Evolutionary conservation across 768 basidiomycete genomes (phyloP), one percentile per base, ranked within the genome.

Genomic region (Hortiboletus flavorubellus): DNA sequence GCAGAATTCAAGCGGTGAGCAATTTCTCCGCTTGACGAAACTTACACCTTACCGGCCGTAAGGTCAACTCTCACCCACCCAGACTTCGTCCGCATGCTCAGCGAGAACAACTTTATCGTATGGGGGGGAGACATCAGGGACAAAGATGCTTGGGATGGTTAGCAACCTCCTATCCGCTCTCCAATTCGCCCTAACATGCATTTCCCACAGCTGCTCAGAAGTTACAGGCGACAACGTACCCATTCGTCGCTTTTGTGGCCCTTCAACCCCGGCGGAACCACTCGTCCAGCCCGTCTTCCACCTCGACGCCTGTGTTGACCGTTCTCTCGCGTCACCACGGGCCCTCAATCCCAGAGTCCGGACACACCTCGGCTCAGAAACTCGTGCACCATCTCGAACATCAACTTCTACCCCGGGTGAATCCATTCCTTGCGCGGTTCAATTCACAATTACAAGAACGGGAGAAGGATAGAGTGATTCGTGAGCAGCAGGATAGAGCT

Each of bases 71-170:
- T 98, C 16, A 87, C 88, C 1, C 85, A 96, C 64, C 73, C 84
- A 2, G 73, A 77, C 9, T 79, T 98, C 43, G 81, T 94, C 8
- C 80, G 79, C 26, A 69, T 82, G 3, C 75, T 97, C 23, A 78
- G 80, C 46, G 85, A 88, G 34, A 88, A 93, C 68, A 76, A 87
- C 47, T 78, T 96, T 50, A 63, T 93, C 16, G 83, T 93, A 8
- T 99, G 95, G 96, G 96, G 89, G 4, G 95, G 92, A 15, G 95
- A 98, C 66, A 83, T 97, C 8, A 78, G 87, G 34, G 87, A 90
- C 62, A 77, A 78, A 35, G 92, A 96, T 58, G 84, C 91, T 5
- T 93, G 93, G 81, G 82, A 85, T 67, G 82, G 86, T 87, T 43
- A 43, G 73, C 49, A 16, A 49, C 30, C 16, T 31, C 0, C 1